Conservation (phyloP, 108 stramenopile genomes). For the Pseudonitzschia delicatissima region DNA sequence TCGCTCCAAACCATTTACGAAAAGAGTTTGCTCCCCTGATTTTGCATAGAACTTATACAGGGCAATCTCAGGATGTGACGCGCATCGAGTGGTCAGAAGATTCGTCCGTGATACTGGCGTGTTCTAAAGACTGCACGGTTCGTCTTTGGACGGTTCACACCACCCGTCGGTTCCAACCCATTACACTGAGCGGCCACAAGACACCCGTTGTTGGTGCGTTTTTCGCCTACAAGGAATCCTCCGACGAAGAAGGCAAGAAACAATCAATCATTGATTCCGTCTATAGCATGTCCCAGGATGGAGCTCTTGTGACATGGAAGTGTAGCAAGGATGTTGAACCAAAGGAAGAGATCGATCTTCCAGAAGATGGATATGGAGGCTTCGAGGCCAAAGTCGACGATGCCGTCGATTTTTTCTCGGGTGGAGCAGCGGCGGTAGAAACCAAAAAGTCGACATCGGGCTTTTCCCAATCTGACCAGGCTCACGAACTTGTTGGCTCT, state of each 20-base stretch:
- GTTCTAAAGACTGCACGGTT: slow-evolving; percentile 80
- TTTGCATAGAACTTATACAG: slow-evolving; percentile 88
- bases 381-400: slow-evolving; percentile 55
- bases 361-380: slow-evolving; percentile 42
- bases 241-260: slow-evolving; percentile 15
- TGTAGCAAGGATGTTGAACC: slow-evolving; percentile 15
- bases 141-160: slow-evolving; percentile 89
- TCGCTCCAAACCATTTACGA: slow-evolving; percentile 69
- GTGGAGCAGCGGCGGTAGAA: slow-evolving; percentile 20
- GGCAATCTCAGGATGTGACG: slow-evolving; percentile 81
- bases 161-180: slow-evolving; percentile 69
- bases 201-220: slow-evolving; percentile 70
- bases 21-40: slow-evolving; percentile 93
- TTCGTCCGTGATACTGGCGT: slow-evolving; percentile 80
- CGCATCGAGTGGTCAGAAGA: slow-evolving; percentile 88
- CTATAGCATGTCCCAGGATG: slow-evolving; percentile 88
- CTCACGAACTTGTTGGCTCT: slow-evolving; percentile 57
- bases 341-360: slow-evolving; percentile 30
- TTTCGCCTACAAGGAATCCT: slow-evolving; percentile 46
- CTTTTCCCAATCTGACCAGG: slow-evolving; percentile 33
- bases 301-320: slow-evolving; percentile 89
- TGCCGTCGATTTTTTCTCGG: slow-evolving; percentile 79
- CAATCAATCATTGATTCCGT: slow-evolving; percentile 46
- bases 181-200: slow-evolving; percentile 85
- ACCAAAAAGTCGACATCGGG: not conserved